Base-by-base conservation (phyloP, 2,329 filamentous ascomycete species). In the Calonectria ilicicola region DNA sequence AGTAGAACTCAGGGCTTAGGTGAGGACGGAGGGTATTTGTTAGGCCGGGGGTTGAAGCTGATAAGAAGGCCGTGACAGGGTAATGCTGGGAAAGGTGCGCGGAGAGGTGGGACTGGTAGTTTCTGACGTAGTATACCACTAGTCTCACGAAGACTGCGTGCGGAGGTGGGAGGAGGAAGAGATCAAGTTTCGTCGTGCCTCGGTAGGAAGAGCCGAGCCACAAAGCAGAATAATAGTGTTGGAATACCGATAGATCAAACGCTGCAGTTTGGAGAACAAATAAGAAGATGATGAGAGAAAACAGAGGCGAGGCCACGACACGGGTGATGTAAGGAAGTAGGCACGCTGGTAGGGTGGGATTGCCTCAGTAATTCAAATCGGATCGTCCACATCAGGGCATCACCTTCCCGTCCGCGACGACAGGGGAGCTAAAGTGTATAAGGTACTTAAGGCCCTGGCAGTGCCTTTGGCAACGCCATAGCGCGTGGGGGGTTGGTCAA, bases 111-210 rank as follows among this genome's bases (percentile, higher is more conserved):
- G 62, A 72, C 70, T 56, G 69, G 62, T 49, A 67, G 58, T 44
- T 70, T 76, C 75, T 79, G 75, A 77, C 76, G 76, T 79, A 79
- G 74, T 70, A 65, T 68, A 65, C 46, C 27, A 35, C 62, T 76
- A 77, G 60, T 56, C 51, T 27, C 49, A n/a, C 12, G 26, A n/a
- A 35, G 64, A 27, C 51, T 35, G 53, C 29, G 69, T 38, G 21
- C 32, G 46, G 47, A 40, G 58, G 35, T 21, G 35, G 21, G 14
- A 26, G 53, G 35, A 60, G 32, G 49, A 53, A 15, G 14, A 63
- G 67, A 17, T 8, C 15, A 8, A 32, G 58, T 47, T 67, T 8
- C 56, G 69, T 23, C 58, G 49, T 60, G 53, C 56, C 51, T 56
- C 27, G 46, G 49, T 17, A 58, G 53, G 46, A 27, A 19, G 35